Evolutionary conservation across 108 stramenopile species (phyloP), one percentile per base, ranked within the genome.

Genomic region (Conticribra weissflogii): DNA sequence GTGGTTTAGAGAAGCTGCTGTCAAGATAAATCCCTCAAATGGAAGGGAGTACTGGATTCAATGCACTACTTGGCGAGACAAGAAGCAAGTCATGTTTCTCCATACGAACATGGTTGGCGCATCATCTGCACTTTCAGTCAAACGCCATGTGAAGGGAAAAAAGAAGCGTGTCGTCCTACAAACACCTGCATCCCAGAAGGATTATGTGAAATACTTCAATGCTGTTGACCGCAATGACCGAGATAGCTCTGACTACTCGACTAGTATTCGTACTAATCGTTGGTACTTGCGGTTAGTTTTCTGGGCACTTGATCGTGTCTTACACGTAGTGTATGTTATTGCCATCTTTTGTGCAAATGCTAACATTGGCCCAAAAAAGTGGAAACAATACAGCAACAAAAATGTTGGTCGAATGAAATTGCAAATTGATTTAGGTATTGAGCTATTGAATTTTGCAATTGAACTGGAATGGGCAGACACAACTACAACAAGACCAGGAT

Each of bases 1-100:
- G 0, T 73, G 72, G 72, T 63, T 64, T 34, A 25, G 72, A 2
- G 72, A 64, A 41, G 36, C 36, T 41, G 5, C 8, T 41, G 36
- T 41, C 12, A 5, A 41, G 36, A 41, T 41, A 12, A 41, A 41
- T n/a, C n/a, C n/a, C n/a, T n/a, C n/a, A n/a, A n/a, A n/a, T n/a
- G n/a, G n/a, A n/a, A n/a, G n/a, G n/a, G n/a, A n/a, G n/a, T n/a
- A n/a, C n/a, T n/a, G n/a, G n/a, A n/a, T n/a, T n/a, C n/a, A n/a
- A n/a, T n/a, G n/a, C n/a, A n/a, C n/a, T n/a, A n/a, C n/a, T n/a
- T n/a, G n/a, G n/a, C n/a, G n/a, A n/a, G n/a, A n/a, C n/a, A n/a
- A n/a, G n/a, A n/a, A n/a, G n/a, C n/a, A n/a, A n/a, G n/a, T n/a
- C n/a, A n/a, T n/a, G n/a, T n/a, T n/a, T n/a, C n/a, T n/a, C n/a